A percentile compares a stretch with the other conserved stretches of the same genome.
These are phyloP conservation scores for Crucihimalaya himalaica DNA, from an alignment of 345 rosid species.

Conservation along the genomic window DNA sequence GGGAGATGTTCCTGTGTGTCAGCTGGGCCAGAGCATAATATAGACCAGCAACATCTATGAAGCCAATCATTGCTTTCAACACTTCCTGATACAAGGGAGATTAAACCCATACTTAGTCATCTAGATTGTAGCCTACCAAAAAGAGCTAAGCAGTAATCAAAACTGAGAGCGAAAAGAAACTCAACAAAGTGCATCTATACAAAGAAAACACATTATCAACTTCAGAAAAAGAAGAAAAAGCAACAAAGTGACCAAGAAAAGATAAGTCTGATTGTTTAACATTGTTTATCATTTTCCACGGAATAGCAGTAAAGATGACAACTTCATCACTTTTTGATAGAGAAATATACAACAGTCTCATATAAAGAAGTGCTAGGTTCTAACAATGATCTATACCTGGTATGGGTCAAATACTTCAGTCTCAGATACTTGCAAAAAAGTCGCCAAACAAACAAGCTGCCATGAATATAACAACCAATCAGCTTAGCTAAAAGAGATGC, in stretches of 20 bases:
- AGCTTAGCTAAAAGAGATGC: too few species aligned
- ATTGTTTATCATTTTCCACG: not conserved
- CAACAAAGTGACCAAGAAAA: slow-evolving; percentile 8
- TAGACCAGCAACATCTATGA: slow-evolving; percentile 94
- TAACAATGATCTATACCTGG: slow-evolving; percentile 56
- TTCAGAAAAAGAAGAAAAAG: not conserved
- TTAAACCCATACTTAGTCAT: slow-evolving; percentile 1
- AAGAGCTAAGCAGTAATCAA: not conserved
- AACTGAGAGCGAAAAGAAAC: not conserved
- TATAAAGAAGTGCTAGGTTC: not conserved
- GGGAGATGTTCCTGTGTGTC: slow-evolving; percentile 95
- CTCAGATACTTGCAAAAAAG: slow-evolving; percentile 91
- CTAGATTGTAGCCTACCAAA: not conserved
- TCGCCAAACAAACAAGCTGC: slow-evolving; percentile 97
- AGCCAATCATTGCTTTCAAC: slow-evolving; percentile 89
- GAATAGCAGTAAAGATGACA: not conserved
- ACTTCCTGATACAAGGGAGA: slow-evolving; percentile 62
- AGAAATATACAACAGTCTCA: not conserved
- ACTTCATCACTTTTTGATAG: not conserved
- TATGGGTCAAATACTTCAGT: slow-evolving; percentile 84
- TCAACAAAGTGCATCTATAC: slow-evolving; percentile 7
- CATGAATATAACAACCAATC: slow-evolving; percentile 8
- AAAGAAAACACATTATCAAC: not conserved
- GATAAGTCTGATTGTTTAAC: not conserved
- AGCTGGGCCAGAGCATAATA: slow-evolving; percentile 90